Conservation (phyloP, 2,329 filamentous ascomycete species). For the Pseudogymnoascus sp. region DNA sequence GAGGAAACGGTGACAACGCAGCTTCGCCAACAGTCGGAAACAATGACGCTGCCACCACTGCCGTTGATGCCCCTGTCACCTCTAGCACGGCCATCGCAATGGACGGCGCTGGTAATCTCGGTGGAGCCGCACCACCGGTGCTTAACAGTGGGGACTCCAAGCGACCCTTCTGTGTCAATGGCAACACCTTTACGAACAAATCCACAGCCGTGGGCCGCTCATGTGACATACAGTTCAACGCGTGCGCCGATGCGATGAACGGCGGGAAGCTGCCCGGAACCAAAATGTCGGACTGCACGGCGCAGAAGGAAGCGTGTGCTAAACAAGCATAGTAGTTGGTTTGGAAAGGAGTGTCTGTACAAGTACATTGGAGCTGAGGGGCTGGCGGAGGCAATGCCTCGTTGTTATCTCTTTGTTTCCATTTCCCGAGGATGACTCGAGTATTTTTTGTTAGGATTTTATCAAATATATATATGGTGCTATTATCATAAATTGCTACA, state of each 20-base stretch:
- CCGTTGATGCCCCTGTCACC: neutral
- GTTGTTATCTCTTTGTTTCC: neutral
- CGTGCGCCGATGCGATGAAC: slow-evolving; percentile 49
- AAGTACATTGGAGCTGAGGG: neutral
- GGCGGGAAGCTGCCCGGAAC: slow-evolving; percentile 27
- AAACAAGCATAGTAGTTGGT: neutral
- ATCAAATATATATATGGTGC: neutral
- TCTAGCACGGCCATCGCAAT: neutral
- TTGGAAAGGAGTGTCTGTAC: neutral
- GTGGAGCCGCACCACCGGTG: slow-evolving; percentile 43
- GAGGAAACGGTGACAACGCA: too few relatives aligned
- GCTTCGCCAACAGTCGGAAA: too few relatives aligned
- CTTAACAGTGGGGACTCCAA: slow-evolving; percentile 38
- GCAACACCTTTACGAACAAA: slow-evolving; percentile 48
- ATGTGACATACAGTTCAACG: slow-evolving; percentile 56
- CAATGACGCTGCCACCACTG: neutral
- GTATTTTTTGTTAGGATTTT: neutral
- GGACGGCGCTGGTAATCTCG: slow-evolving; percentile 28
- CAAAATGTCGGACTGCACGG: slow-evolving; percentile 17
- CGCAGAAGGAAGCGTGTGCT: slow-evolving; percentile 17
- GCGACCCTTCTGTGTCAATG: slow-evolving; percentile 48
- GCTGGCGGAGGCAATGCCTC: neutral
- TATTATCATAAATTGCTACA: neutral
- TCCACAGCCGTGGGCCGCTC: slow-evolving; percentile 47
- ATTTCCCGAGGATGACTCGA: neutral